These are phyloP conservation scores for Saccharomycopsis selenospora DNA, from an alignment of 805 yeast genomes.

Conservation along the genomic window DNA sequence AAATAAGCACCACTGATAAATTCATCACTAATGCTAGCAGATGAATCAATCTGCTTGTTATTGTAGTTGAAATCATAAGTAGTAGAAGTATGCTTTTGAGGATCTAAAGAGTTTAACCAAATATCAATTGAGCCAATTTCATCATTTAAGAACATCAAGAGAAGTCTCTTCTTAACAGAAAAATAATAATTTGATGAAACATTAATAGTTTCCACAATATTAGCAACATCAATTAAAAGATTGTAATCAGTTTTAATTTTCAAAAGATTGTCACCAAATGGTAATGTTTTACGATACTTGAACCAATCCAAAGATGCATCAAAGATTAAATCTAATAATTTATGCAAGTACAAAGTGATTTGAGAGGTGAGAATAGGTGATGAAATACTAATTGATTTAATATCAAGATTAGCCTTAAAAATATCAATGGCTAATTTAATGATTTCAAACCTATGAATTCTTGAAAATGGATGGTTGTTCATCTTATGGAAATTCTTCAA, in stretches of 20 bases:
- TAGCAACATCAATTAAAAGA: constrained; percentile 47
- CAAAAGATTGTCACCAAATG: constrained; percentile 77
- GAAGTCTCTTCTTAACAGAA: constrained; percentile 45
- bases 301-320: constrained; percentile 80
- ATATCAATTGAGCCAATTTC: constrained; percentile 67
- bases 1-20: neutral
- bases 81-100: constrained; percentile 25
- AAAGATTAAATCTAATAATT: constrained; percentile 34
- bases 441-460: constrained; percentile 68
- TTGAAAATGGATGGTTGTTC: constrained; percentile 76
- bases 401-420: constrained; percentile 45
- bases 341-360: neutral
- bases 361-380: neutral
- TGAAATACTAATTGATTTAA: neutral
- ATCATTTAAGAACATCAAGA: constrained; percentile 60
- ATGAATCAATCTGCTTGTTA: neutral
- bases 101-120: constrained; percentile 57
- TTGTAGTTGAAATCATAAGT: neutral
- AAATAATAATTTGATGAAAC: constrained; percentile 22
- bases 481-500: constrained; percentile 47
- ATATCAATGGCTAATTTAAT: constrained; percentile 62
- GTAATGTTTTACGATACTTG: constrained; percentile 51
- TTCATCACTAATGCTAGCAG: neutral
- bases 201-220: constrained; percentile 26
- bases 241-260: constrained; percentile 63